Evolutionary conservation across 169 alveolate genomes (phyloP), one percentile per base, ranked within the genome.

Genomic region (Cryptosporidium canis): DNA sequence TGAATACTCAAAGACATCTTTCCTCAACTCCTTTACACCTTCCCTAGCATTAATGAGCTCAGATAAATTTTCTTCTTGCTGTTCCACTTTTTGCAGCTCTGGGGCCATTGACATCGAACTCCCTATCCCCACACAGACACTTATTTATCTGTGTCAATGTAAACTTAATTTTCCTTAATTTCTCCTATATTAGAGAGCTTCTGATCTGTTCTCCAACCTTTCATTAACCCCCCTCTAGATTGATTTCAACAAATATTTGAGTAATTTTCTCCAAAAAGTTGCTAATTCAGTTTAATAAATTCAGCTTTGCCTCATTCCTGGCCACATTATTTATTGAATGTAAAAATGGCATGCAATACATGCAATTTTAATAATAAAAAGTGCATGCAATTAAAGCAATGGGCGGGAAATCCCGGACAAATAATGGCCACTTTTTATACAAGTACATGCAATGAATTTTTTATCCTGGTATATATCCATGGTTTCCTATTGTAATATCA

Each of bases 21-120:
- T 61, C 45, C 45, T 12, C 33, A 6, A 24, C 6, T 21, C 45
- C 18, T 35, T 61, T 2, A 61, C 68, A 61, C 14, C 11, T n/a
- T 14, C 68, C 29, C 68, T 61, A 1, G 39, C 16, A n/a, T 61
- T 61, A 31, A 61, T 61, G 68, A 61, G 68, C 33, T 61, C 47
- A 29, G 68, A 35, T 5, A 61, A 18, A 61, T 61, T 61, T 61
- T 61, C 68, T 24, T 61, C 68, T 61, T 61, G 68, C 27, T 61
- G 68, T 44, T 61, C 68, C 68, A 61, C 68, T 61, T 61, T 61
- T 44, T 61, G 47, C 45, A 61, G 45, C 24, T 61, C 43, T 29
- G 68, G 31, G 7, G 68, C 68, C 68, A 29, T 61, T 61, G 68
- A 61, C 68, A 61, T 61, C 68, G 68, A 44, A 61, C 8, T 61